phyloP scores from a whole-genome alignment of 2,329 filamentous ascomycete species.

The Penicillium freii region DNA sequence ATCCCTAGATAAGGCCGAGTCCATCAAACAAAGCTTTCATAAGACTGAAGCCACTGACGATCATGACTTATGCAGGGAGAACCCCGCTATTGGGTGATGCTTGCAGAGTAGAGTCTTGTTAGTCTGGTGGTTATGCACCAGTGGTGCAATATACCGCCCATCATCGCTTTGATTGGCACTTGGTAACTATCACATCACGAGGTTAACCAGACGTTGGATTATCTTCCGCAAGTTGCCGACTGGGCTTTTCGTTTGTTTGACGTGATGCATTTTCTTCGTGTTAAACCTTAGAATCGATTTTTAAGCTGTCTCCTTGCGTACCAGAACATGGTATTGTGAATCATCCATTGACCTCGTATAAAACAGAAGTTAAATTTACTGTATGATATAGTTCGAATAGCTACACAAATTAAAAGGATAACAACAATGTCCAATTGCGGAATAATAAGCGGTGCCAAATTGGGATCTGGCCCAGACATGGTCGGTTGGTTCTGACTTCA shows the following conservation, averaged over 20 bases:
- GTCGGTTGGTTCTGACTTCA: constrained; percentile 19
- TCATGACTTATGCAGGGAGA: constrained; percentile 14
- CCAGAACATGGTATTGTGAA: constrained; percentile 1
- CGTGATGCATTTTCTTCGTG: neutral
- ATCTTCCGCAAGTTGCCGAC: constrained; percentile 15
- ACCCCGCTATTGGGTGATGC: constrained; percentile 12
- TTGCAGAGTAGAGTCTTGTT: constrained; percentile 1
- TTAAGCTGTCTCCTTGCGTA: neutral
- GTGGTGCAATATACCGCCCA: constrained; percentile 13
- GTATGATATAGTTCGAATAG: neutral
- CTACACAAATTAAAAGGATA: neutral
- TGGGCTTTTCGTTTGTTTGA: neutral
- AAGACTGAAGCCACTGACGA: constrained; percentile 13
- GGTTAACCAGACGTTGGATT: neutral
- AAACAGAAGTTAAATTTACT: neutral
- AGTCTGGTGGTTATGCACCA: neutral
- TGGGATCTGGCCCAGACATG: constrained; percentile 2
- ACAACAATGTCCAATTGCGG: neutral
- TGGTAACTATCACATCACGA: neutral
- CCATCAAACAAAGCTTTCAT: neutral
- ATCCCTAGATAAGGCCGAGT: neutral
- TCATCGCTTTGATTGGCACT: constrained; percentile 7
- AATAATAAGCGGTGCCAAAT: neutral
- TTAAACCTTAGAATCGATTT: neutral
- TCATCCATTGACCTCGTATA: neutral